A percentile compares a stretch with the other conserved stretches of the same genome.
These are phyloP conservation scores for Boletus sp. DNA, from an alignment of 1,284 basidiomycete genomes.

Conservation along the genomic window DNA sequence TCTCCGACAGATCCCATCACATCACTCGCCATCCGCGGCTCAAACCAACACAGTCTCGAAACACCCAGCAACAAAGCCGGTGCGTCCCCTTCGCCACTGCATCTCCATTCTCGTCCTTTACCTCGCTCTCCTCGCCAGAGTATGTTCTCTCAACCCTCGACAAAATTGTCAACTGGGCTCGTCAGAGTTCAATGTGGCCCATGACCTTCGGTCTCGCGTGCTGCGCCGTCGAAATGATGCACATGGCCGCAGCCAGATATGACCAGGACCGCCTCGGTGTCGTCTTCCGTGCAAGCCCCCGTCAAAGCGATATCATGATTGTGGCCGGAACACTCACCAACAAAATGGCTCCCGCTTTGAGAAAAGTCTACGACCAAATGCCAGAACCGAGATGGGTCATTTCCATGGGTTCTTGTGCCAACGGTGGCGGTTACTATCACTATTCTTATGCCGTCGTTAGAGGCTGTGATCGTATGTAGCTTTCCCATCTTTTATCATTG, in stretches of 20 bases:
- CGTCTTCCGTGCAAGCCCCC: slow-evolving; percentile 96
- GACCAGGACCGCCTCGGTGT: slow-evolving; percentile 98
- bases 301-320: slow-evolving; percentile 99
- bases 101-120: slow-evolving; percentile 3
- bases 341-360: slow-evolving; percentile 98
- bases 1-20: slow-evolving; percentile 56
- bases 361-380: slow-evolving; percentile 97
- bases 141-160: slow-evolving; percentile 96
- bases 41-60: slow-evolving; percentile 83
- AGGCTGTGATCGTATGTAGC: slow-evolving; percentile 88
- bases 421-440: slow-evolving; percentile 98
- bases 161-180: slow-evolving; percentile 97
- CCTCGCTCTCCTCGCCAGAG: slow-evolving; percentile 50
- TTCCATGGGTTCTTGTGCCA: slow-evolving; percentile 99
- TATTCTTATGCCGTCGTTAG: slow-evolving; percentile 99
- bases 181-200: slow-evolving; percentile 99
- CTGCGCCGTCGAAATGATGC: slow-evolving; percentile 99
- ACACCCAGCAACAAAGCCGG: slow-evolving; percentile 87
- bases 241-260: slow-evolving; percentile 98
- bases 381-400: slow-evolving; percentile 98
- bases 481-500: not conserved
- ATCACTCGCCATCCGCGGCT: slow-evolving; percentile 66
- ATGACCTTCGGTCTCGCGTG: slow-evolving; percentile 99
- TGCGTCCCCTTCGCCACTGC: slow-evolving; percentile 37
- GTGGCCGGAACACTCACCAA: slow-evolving; percentile 99